Conservation (phyloP, 805 yeast species). For the Wickerhamomyces xylosicus region DNA sequence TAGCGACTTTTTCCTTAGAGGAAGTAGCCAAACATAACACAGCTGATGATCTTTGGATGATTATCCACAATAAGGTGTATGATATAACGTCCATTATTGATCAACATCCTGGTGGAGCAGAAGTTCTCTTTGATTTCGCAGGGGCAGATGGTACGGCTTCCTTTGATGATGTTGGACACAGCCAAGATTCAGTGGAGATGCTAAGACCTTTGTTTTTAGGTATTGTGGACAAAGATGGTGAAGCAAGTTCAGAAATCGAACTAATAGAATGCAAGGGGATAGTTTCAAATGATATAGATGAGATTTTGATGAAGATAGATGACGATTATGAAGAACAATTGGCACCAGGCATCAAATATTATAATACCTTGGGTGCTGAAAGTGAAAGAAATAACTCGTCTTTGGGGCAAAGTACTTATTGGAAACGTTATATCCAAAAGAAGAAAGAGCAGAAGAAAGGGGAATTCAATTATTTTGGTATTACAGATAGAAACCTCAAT, state of each 20-base stretch:
- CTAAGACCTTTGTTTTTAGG: slow-evolving; percentile 66
- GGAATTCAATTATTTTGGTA: neutral
- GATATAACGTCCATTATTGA: slow-evolving; percentile 56
- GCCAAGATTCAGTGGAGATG: slow-evolving; percentile 84
- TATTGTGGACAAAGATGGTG: slow-evolving; percentile 37
- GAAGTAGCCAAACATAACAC: slow-evolving; percentile 13
- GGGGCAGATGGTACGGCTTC: slow-evolving; percentile 72
- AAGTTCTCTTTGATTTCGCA: slow-evolving; percentile 67
- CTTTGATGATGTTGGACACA: slow-evolving; percentile 92
- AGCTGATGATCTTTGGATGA: slow-evolving; percentile 62
- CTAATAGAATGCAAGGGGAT: neutral
- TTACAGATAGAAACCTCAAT: neutral
- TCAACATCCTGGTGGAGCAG: slow-evolving; percentile 66
- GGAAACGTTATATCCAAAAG: neutral
- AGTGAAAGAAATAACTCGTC: neutral
- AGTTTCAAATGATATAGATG: neutral
- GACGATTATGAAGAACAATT: neutral
- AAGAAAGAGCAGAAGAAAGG: neutral
- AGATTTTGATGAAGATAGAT: neutral
- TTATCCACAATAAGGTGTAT: slow-evolving; percentile 71
- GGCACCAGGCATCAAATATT: neutral
- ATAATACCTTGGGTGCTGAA: neutral
- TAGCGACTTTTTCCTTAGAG: slow-evolving; percentile 1
- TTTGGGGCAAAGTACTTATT: neutral
- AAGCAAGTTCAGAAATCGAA: neutral